These are phyloP conservation scores for Castanea mollissima DNA, from an alignment of 306 rosid species.

Conservation along the genomic window DNA sequence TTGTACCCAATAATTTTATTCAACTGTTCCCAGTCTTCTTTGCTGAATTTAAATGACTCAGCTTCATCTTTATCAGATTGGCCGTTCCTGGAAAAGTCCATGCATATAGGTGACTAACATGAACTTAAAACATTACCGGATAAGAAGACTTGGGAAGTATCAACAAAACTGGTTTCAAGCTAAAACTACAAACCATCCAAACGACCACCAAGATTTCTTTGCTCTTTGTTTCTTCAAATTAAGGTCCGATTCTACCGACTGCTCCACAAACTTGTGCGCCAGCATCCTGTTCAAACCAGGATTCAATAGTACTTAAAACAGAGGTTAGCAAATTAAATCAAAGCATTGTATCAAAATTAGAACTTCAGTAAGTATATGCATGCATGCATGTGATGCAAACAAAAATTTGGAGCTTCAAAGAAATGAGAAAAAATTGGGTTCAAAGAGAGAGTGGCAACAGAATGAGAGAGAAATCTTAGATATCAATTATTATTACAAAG, in stretches of 20 bases:
- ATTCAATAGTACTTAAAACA: not conserved
- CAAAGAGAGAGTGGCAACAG: no score
- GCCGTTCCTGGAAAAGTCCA: slow-evolving; percentile 49
- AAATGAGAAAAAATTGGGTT: no score
- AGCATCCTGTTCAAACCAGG: slow-evolving; percentile 63
- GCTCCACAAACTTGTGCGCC: slow-evolving; percentile 87
- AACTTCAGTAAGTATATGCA: not conserved
- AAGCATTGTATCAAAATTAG: not conserved
- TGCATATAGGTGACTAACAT: slow-evolving; percentile 13
- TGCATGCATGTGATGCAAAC: no score
- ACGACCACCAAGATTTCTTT: slow-evolving; percentile 84
- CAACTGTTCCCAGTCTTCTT: slow-evolving; percentile 86
- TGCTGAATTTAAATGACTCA: slow-evolving; percentile 68
- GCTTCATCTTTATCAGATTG: slow-evolving; percentile 63
- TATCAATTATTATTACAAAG: no score
- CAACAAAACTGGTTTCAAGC: slow-evolving; percentile 8
- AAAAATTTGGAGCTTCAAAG: no score
- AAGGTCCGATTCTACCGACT: slow-evolving; percentile 55
- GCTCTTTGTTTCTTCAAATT: slow-evolving; percentile 50
- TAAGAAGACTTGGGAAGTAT: not conserved
- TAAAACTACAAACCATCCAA: slow-evolving; percentile 63
- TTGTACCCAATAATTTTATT: slow-evolving; percentile 91
- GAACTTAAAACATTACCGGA: not conserved
- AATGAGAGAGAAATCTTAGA: no score
- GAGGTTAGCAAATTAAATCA: slow-evolving; percentile 15